Percentiles rank a stretch among this genome's conserved stretches.
These are phyloP conservation scores for Paxillus rubicundulus DNA, from an alignment of 768 basidiomycete species.

Conservation along the genomic window DNA sequence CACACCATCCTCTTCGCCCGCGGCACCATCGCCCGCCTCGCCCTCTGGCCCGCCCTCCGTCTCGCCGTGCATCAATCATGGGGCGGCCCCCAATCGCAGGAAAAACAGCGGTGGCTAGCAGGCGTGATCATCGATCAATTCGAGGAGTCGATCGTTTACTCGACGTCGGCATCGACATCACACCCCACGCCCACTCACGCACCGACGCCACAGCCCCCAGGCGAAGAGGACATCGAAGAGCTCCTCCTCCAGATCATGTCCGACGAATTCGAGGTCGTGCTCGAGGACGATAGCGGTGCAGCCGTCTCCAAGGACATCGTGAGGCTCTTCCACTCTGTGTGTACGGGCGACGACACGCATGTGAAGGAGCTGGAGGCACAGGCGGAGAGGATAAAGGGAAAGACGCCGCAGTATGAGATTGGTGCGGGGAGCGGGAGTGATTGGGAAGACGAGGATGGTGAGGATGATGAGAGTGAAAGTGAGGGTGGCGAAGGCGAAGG, in stretches of 20 bases:
- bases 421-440: constrained; percentile 38
- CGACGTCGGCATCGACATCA: neutral
- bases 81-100: constrained; percentile 72
- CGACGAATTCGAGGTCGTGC: constrained; percentile 80
- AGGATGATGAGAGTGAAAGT: constrained; percentile 43
- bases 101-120: constrained; percentile 86
- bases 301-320: constrained; percentile 72
- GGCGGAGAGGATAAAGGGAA: constrained; percentile 57
- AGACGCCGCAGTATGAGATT: constrained; percentile 49
- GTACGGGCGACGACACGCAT: constrained; percentile 43
- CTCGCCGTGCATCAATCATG: constrained; percentile 83
- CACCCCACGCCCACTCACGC: constrained; percentile 35
- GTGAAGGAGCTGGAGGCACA: constrained; percentile 62
- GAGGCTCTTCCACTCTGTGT: constrained; percentile 58
- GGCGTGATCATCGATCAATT: constrained; percentile 79
- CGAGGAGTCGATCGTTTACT: constrained; percentile 45
- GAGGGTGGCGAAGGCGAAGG: constrained; percentile 42
- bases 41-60: constrained; percentile 81
- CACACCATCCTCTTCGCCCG: constrained; percentile 76
- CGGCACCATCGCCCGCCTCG: constrained; percentile 78
- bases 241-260: constrained; percentile 78
- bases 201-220: constrained; percentile 39
- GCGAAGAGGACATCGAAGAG: constrained; percentile 78
- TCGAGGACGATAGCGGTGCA: constrained; percentile 85
- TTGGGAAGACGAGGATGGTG: constrained; percentile 46